Evolutionary conservation across 768 basidiomycete genomes (phyloP).

Genomic region (Termitomyces sp.): DNA sequence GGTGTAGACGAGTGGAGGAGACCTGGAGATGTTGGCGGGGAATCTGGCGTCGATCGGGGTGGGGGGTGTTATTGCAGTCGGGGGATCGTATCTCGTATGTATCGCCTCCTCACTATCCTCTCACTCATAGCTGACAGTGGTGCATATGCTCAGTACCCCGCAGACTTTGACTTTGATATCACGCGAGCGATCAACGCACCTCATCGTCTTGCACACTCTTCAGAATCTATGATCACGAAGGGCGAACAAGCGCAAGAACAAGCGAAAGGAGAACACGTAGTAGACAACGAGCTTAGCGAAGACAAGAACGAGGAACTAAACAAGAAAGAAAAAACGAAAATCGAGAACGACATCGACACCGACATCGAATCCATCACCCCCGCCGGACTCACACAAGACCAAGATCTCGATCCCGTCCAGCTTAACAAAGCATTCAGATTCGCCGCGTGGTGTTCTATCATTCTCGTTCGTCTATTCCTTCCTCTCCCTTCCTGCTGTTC

Average conservation of each 20-base stretch:
- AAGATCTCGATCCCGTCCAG: slow-evolving; percentile 61
- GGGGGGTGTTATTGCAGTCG: slow-evolving; percentile 72
- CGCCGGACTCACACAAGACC: slow-evolving; percentile 31
- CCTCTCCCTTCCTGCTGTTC: not conserved
- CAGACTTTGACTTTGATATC: slow-evolving; percentile 70
- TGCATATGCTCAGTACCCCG: slow-evolving; percentile 29
- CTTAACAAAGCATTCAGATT: slow-evolving; percentile 78
- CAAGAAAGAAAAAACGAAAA: slow-evolving; percentile 17
- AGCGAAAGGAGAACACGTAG: not conserved
- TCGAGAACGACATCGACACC: too few species aligned
- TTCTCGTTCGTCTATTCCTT: slow-evolving; percentile 43
- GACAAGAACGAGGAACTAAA: not conserved
- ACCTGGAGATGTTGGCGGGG: slow-evolving; percentile 77
- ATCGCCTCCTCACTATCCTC: not conserved
- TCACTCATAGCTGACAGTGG: too few species aligned
- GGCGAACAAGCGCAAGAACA: too few species aligned
- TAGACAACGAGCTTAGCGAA: too few species aligned
- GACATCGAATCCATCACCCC: too few species aligned
- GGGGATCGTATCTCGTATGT: slow-evolving; percentile 60
- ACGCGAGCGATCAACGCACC: slow-evolving; percentile 71
- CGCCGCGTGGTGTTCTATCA: slow-evolving; percentile 71
- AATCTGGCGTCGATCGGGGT: slow-evolving; percentile 82
- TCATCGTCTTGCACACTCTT: slow-evolving; percentile 15
- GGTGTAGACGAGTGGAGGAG: slow-evolving; percentile 47
- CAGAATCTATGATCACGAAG: not conserved